Conservation (phyloP, 2,329 filamentous ascomycete species). For the Pseudogymnoascus sp. region DNA sequence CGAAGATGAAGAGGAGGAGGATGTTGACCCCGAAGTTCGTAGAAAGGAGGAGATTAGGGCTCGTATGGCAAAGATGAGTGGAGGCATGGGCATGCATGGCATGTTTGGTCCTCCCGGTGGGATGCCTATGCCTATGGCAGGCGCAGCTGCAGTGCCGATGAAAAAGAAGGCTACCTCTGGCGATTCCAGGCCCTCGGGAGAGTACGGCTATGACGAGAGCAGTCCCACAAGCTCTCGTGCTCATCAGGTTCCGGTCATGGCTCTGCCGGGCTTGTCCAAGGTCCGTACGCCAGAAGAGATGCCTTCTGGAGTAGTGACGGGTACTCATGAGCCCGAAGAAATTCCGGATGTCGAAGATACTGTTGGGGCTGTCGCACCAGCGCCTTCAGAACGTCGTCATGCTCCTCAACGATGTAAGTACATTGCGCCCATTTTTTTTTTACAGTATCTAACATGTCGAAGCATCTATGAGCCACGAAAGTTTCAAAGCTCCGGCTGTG, state of each 20-base stretch:
- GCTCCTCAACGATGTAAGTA: slow-evolving; percentile 31
- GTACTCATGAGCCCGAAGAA: slow-evolving; percentile 35
- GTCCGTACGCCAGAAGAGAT: slow-evolving; percentile 42
- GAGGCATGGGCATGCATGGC: slow-evolving; percentile 92
- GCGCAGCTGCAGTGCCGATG: slow-evolving; percentile 49
- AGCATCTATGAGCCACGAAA: slow-evolving; percentile 2
- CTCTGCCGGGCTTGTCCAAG: slow-evolving; percentile 65
- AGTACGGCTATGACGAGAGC: slow-evolving; percentile 38
- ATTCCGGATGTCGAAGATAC: slow-evolving; percentile 49
- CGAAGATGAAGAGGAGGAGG: slow-evolving; percentile 70
- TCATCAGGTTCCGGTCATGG: slow-evolving; percentile 54
- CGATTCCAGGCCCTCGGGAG: slow-evolving; percentile 38
- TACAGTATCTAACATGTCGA: neutral
- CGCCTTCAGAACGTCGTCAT: slow-evolving; percentile 30
- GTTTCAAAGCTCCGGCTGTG: slow-evolving; percentile 24
- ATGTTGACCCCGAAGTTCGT: slow-evolving; percentile 78
- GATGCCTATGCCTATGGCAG: slow-evolving; percentile 52
- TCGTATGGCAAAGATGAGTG: slow-evolving; percentile 97
- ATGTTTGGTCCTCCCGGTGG: slow-evolving; percentile 75
- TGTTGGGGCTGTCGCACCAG: slow-evolving; percentile 42
- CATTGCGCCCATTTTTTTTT: neutral
- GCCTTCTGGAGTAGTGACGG: slow-evolving; percentile 25
- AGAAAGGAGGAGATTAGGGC: slow-evolving; percentile 84
- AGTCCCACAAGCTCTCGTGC: slow-evolving; percentile 34
- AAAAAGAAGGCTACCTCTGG: slow-evolving; percentile 34